Base-by-base conservation (phyloP, 257 asterid species). In the Jacaranda copaia region DNA sequence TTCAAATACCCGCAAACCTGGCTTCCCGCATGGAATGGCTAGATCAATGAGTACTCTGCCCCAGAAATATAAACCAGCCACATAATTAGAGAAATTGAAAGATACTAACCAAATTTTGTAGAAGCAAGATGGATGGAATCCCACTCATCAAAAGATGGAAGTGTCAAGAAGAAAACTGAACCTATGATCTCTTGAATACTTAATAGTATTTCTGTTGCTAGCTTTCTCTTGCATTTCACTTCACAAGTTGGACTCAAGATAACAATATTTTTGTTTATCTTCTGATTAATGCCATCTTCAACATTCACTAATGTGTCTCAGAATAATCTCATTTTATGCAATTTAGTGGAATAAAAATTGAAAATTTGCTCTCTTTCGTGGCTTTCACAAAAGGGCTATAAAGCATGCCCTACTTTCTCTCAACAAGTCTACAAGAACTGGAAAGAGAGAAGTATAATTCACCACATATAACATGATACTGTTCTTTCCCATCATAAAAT, bases 1-100 rank as follows among this genome's bases (percentile, higher is more conserved):
- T 85, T 91, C 92, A 87, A 92, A 90, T 65, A 95, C 96, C 48
- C 99, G 90, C 55, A 72, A 87, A 66, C 97, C 96, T 32, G 90
- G 92, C 83, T 91, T 85, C 85, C 69, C 88, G 61, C 99, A 95
- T 53, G 95, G 98, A 80, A 95, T 82, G 84, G 99, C 99, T 40
- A 95, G 97, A 88, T 95, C 96, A 67, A 92, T 82, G 75, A 86
- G 77, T 51, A 86, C 96, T 81, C 99, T 95, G 93, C 55, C 56
- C 74, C 77, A 81, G 75, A 79, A 68, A 60, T 61, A 76, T 61
- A 82, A 74, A 68, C 72, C 81, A 56, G 35, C 15, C 73, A 51
- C 64, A 75, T 32, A 59, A 79, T 64, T 74, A 76, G 73, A 58
- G 40, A 62, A 70, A 55, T 40, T 20, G 10, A 72, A 59, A 70